Conservation (phyloP, 176 grass and related monocot genomes). For the Cocos nucifera region DNA sequence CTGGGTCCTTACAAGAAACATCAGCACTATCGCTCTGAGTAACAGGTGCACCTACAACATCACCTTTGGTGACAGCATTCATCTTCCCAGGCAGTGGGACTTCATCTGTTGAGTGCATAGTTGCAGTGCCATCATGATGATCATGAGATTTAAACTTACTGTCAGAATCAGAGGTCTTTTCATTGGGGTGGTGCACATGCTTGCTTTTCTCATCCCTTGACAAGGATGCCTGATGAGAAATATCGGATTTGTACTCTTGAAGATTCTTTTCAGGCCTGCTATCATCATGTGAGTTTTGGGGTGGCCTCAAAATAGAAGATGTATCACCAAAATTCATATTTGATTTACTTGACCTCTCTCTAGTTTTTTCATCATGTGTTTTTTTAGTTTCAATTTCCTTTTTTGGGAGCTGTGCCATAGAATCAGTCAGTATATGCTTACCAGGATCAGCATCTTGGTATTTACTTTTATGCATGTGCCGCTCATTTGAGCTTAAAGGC, state of each 20-base stretch:
- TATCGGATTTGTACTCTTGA: too few relatives aligned
- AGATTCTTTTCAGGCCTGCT: conserved; percentile 3
- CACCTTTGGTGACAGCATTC: conserved; percentile 27
- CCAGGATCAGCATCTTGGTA: conserved; percentile 11
- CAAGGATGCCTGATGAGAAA: too few relatives aligned
- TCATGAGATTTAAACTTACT: conserved; percentile 26
- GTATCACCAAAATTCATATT: conserved; percentile 16
- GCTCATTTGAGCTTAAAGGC: conserved; percentile 5
- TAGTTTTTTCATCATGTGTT: conserved; percentile 16
- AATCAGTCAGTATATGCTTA: conserved; percentile 19
- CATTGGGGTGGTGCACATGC: too few relatives aligned
- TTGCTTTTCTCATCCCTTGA: too few relatives aligned
- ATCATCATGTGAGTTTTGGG: neutral
- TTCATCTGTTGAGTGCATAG: conserved; percentile 11
- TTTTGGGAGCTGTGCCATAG: conserved; percentile 18
- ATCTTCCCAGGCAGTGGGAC: conserved; percentile 13
- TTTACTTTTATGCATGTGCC: conserved; percentile 14
- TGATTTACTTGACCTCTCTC: conserved; percentile 10
- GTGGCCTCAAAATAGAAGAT: neutral
- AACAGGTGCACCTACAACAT: conserved; percentile 14
- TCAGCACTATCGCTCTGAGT: conserved; percentile 3
- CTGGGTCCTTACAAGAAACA: neutral
- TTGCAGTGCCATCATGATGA: neutral
- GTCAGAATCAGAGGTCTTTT: conserved; percentile 21
- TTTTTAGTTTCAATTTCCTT: conserved; percentile 20